Percentiles rank a stretch among this genome's conserved stretches.
Conservation (phyloP, 2,329 filamentous ascomycete genomes). For the Aspergillus sp. region DNA sequence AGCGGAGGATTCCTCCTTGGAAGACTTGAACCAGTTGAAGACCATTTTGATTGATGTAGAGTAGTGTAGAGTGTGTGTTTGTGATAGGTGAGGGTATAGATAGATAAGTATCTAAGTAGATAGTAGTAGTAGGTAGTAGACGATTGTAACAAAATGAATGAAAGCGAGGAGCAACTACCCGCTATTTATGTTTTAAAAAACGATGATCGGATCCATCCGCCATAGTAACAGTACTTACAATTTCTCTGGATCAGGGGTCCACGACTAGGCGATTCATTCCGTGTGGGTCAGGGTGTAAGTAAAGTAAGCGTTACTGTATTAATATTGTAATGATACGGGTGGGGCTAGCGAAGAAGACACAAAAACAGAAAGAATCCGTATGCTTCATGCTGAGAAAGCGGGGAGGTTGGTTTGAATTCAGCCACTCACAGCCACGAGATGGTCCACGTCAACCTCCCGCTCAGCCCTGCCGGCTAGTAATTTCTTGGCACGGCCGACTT, state of each 20-base stretch:
- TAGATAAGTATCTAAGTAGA: not conserved
- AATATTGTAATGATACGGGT: too few relatives aligned
- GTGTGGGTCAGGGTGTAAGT: too few relatives aligned
- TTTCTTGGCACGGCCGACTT: not conserved
- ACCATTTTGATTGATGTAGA: conserved; percentile 13
- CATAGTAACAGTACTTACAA: not conserved
- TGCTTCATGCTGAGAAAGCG: not conserved
- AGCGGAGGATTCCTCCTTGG: conserved; percentile 20
- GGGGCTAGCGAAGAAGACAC: too few relatives aligned
- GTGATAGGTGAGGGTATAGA: not conserved
- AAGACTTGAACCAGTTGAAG: conserved; percentile 31
- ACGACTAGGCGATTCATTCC: not conserved
- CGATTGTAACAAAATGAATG: too few relatives aligned
- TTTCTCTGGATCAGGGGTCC: conserved; percentile 6
- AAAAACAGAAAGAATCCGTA: too few relatives aligned
- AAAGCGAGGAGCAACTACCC: not conserved
- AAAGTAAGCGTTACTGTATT: too few relatives aligned
- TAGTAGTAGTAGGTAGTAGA: too few relatives aligned
- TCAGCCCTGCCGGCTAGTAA: conserved; percentile 8
- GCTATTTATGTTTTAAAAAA: conserved; percentile 5
- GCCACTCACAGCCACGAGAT: conserved; percentile 9
- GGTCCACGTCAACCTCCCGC: conserved; percentile 7
- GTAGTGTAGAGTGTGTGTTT: not conserved
- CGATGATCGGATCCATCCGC: too few relatives aligned
- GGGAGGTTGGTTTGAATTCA: not conserved